Evolutionary conservation across 768 basidiomycete species (phyloP).

Genomic region (Mycena leptocephala): DNA sequence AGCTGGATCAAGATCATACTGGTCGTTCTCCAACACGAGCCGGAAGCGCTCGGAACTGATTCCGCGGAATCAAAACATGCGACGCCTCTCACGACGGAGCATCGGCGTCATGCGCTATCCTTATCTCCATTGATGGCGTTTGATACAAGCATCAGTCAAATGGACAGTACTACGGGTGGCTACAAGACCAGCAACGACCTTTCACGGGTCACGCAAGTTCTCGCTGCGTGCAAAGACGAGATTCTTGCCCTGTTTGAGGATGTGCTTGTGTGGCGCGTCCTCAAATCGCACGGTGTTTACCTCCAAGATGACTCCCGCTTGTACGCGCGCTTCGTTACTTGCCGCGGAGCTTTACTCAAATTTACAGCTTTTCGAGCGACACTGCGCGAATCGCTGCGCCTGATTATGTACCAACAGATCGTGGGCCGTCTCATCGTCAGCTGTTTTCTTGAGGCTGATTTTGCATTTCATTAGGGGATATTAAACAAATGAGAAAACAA

Average conservation of each 20-base stretch:
- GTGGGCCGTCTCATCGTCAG: constrained; percentile 41
- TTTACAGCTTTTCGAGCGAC: constrained; percentile 69
- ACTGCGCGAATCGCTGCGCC: constrained; percentile 60
- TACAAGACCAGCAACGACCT: background rate
- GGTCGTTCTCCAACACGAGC: constrained; percentile 57
- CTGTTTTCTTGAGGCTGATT: background rate
- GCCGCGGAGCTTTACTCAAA: background rate
- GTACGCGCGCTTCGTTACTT: constrained; percentile 48
- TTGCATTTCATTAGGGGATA: constrained; percentile 53
- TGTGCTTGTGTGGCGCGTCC: constrained; percentile 54
- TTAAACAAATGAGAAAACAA: constrained; percentile 69
- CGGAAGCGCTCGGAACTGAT: constrained; percentile 16
- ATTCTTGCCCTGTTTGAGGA: constrained; percentile 68
- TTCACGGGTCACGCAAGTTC: constrained; percentile 39
- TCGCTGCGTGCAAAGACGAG: constrained; percentile 60
- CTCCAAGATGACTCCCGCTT: constrained; percentile 69
- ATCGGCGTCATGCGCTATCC: constrained; percentile 21
- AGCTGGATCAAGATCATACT: constrained; percentile 62
- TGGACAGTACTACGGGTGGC: too few species aligned
- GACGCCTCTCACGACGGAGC: constrained; percentile 23
- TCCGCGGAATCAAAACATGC: constrained; percentile 19
- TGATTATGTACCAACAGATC: constrained; percentile 66
- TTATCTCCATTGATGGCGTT: constrained; percentile 57
- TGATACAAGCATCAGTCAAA: too few species aligned
- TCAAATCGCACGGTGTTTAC: constrained; percentile 55